These are phyloP conservation scores for Phytophthora ramorum DNA, from an alignment of 352 stramenopile genomes.

Conservation along the genomic window DNA sequence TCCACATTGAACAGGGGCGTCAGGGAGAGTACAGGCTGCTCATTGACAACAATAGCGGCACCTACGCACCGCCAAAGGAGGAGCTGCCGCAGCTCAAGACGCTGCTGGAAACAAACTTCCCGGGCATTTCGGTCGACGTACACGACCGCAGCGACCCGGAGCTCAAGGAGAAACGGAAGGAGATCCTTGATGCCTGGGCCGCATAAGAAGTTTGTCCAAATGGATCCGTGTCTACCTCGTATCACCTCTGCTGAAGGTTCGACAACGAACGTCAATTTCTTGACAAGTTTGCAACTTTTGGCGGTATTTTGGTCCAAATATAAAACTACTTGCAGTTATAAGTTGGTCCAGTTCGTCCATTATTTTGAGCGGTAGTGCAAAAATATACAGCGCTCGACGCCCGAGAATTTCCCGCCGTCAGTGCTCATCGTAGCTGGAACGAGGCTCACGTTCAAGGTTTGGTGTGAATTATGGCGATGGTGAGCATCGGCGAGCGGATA, in stretches of 20 bases:
- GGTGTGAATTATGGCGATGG: not conserved
- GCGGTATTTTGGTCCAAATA: too few species aligned
- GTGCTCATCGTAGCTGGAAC: not conserved
- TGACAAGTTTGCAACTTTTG: too few species aligned
- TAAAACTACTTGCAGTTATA: too few species aligned
- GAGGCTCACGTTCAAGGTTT: not conserved
- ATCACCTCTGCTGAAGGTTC: too few species aligned
- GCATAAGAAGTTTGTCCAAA: not conserved
- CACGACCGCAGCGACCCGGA: constrained; percentile 29
- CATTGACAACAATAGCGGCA: constrained; percentile 52
- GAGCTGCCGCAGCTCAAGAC: constrained; percentile 36
- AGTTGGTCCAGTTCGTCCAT: too few species aligned
- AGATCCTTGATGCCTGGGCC: constrained; percentile 39
- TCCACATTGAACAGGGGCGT: constrained; percentile 33
- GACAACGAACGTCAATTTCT: not conserved
- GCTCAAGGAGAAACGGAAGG: constrained; percentile 30
- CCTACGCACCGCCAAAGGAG: constrained; percentile 37
- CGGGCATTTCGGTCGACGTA: constrained; percentile 30
- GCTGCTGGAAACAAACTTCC: constrained; percentile 40
- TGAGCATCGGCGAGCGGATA: not conserved
- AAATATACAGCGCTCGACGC: not conserved
- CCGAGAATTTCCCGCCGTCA: too few species aligned
- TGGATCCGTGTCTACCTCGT: not conserved
- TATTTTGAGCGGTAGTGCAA: not conserved
- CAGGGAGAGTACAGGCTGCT: constrained; percentile 30